Base-by-base conservation (phyloP, 129 eudicot genomes). In the Artemisia annua region DNA sequence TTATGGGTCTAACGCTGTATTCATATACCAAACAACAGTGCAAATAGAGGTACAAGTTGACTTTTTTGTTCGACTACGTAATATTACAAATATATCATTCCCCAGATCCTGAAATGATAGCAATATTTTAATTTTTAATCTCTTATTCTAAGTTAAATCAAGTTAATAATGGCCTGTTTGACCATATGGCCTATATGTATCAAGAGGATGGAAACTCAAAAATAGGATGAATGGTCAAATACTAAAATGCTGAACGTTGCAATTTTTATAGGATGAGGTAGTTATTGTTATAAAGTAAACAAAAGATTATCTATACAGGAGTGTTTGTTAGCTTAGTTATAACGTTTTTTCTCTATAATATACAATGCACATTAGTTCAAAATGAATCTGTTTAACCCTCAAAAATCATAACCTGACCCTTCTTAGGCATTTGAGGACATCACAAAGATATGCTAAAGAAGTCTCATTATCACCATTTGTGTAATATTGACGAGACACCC, bases 1-100 rank as follows among this genome's bases (percentile, higher is more conserved):
- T n/a, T n/a, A n/a, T n/a, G n/a, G n/a, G n/a, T n/a, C n/a, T n/a
- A n/a, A n/a, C n/a, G n/a, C n/a, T 43, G 56, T 24, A 75, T 20
- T 53, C 72, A 54, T 75, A 20, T 30, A 62, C 18, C 70, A 73
- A 32, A 63, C 17, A 32, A 64, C 43, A 20, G 13, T 30, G 60
- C 19, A 6, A 62, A 48, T 46, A 22, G 11, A 9, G 28, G 18
- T 59, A 20, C 14, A 26, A 72, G 56, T 15, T n/a, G 28, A 72
- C 46, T 57, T 71, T 43, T 57, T n/a, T 52, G 54, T 16, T 60
- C 55, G 16, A 59, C 30, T 11, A 24, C 48, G 13, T 14, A 19
- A 71, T 58, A 58, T 39, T 16, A 30, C 64, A n/a, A 24, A 17
- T 32, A 30, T 53, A 71, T 20, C 10, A 72, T 52, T 54, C 35